Conservation (phyloP, 2,329 filamentous ascomycete genomes). For the Cercospora sojina region DNA sequence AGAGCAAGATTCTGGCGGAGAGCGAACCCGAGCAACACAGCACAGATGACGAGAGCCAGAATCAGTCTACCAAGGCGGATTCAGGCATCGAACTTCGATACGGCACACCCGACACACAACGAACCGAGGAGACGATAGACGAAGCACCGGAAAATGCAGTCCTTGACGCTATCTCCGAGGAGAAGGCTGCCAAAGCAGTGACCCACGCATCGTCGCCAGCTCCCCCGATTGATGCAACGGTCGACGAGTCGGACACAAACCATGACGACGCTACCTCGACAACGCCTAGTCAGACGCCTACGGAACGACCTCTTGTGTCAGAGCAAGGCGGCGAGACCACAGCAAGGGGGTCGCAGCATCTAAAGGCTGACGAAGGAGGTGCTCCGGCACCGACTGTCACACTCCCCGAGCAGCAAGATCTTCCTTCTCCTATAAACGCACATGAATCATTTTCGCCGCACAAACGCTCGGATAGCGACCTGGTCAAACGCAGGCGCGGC, state of each 20-base stretch:
- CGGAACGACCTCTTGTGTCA: slow-evolving; percentile 11
- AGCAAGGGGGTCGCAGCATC: slow-evolving; percentile 17
- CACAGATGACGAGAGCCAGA: slow-evolving; percentile 25
- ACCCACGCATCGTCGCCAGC: neutral
- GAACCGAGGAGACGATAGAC: slow-evolving; percentile 17
- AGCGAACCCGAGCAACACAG: slow-evolving; percentile 13
- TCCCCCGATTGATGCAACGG: neutral
- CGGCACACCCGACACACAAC: slow-evolving; percentile 19
- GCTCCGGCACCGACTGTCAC: slow-evolving; percentile 7
- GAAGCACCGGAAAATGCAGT: slow-evolving; percentile 3
- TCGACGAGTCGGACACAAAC: slow-evolving; percentile 7
- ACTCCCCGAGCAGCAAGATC: neutral
- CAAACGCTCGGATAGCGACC: slow-evolving; percentile 25
- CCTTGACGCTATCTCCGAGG: neutral
- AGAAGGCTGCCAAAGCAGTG: neutral
- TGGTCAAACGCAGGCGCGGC: slow-evolving; percentile 42
- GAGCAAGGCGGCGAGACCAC: slow-evolving; percentile 14
- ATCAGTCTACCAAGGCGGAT: slow-evolving; percentile 50
- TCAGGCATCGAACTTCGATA: slow-evolving; percentile 56
- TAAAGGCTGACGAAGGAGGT: slow-evolving; percentile 26
- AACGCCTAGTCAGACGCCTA: slow-evolving; percentile 19
- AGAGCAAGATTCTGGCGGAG: slow-evolving; percentile 18
- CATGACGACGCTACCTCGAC: slow-evolving; percentile 15
- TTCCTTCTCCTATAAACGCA: neutral
- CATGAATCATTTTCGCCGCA: neutral